Conservation (phyloP, 129 eudicot genomes). For the Glebionis coronaria region DNA sequence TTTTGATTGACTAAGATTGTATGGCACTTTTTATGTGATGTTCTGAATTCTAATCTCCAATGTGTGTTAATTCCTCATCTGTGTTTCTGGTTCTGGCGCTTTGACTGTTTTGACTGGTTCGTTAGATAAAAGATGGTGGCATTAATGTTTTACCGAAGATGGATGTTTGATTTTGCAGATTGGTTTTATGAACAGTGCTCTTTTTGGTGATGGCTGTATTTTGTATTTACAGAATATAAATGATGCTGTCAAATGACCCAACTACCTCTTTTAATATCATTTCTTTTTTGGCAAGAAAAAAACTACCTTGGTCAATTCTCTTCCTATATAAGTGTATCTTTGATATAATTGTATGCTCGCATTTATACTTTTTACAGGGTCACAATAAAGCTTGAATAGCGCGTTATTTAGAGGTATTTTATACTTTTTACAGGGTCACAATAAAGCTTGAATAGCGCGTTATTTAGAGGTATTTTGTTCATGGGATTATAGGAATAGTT, state of each 20-base stretch:
- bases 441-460: too few relatives aligned
- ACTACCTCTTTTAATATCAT: not conserved
- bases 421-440: too few relatives aligned
- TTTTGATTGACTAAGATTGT: not conserved
- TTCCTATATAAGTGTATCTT: too few relatives aligned
- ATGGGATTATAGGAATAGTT: too few relatives aligned
- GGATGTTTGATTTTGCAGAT: not conserved
- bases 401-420: too few relatives aligned
- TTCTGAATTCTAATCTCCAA: not conserved
- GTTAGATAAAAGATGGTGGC: not conserved
- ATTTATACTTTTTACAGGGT: too few relatives aligned
- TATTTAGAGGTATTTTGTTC: too few relatives aligned
- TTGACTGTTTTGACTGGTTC: not conserved
- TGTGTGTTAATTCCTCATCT: not conserved
- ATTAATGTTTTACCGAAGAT: not conserved
- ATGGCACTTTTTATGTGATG: not conserved
- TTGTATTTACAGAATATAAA: not conserved
- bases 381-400: too few relatives aligned
- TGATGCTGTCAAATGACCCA: constrained; percentile 4
- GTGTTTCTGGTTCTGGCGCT: not conserved
- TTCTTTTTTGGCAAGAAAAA: not conserved
- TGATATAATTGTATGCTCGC: too few relatives aligned
- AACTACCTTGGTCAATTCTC: too few relatives aligned
- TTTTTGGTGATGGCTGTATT: not conserved
- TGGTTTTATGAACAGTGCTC: constrained; percentile 8